Percentiles rank a stretch among this genome's conserved stretches.
Evolutionary conservation across 805 yeast genomes (phyloP).

Genomic region (Ogataea paradorogensis): DNA sequence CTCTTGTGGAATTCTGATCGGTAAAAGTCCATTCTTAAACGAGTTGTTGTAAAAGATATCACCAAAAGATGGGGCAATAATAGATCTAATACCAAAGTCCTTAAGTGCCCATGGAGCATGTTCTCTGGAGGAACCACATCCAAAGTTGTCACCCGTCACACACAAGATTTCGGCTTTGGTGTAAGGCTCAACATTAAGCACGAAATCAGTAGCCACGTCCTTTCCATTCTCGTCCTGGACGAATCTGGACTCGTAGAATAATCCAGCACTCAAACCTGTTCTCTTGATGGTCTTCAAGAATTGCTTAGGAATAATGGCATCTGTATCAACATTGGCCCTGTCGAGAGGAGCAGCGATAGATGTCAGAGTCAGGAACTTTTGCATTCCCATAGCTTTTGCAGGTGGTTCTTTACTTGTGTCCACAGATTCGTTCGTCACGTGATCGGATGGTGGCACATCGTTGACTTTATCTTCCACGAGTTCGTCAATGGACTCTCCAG

Average conservation of each 20-base stretch:
- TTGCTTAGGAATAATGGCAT: conserved; percentile 98
- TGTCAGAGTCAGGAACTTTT: conserved; percentile 67
- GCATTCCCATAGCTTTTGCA: conserved; percentile 56
- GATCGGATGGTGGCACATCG: conserved; percentile 59
- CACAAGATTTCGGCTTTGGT: conserved; percentile 76
- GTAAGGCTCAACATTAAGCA: conserved; percentile 82
- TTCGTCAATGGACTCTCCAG: conserved; percentile 50
- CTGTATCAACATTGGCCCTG: conserved; percentile 95
- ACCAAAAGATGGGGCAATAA: conserved; percentile 97
- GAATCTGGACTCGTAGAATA: conserved; percentile 89
- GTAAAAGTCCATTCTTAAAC: conserved; percentile 91
- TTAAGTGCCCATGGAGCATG: conserved; percentile 99
- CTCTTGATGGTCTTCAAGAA: conserved; percentile 96
- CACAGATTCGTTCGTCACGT: conserved; percentile 36
- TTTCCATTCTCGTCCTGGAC: conserved; percentile 65
- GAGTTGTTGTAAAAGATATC: conserved; percentile 98
- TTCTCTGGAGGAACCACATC: conserved; percentile 98
- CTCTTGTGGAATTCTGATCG: conserved; percentile 85
- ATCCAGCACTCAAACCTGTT: conserved; percentile 85
- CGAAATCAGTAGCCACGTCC: conserved; percentile 83
- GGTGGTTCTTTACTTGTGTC: conserved; percentile 30
- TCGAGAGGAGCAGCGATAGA: conserved; percentile 94
- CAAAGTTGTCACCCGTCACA: conserved; percentile 95
- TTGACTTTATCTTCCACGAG: conserved; percentile 49
- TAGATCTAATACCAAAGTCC: conserved; percentile 93